Conservation (phyloP, 192 early-diverging fungal species). For the Helicostylum pulchrum region DNA sequence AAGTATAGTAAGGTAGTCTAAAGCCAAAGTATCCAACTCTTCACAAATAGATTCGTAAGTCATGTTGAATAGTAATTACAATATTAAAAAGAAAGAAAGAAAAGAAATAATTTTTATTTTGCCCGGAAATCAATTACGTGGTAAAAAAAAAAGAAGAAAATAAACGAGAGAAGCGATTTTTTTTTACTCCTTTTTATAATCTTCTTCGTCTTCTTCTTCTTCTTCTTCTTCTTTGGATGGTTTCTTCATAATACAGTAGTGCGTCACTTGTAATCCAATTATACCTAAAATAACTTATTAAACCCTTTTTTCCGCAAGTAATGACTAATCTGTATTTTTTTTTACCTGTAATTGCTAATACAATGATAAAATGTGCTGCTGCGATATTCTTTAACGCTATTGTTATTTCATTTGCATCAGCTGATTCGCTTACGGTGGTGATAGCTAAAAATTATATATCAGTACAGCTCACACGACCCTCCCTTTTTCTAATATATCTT, state of each 20-base stretch:
- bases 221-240: slow-evolving; percentile 6
- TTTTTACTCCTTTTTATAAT: slow-evolving; percentile 10
- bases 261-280: slow-evolving; percentile 19
- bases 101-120: neutral
- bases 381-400: slow-evolving; percentile 25
- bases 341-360: slow-evolving; percentile 26
- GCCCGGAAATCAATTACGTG: no score
- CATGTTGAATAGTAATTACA: neutral
- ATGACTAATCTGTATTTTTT: no score
- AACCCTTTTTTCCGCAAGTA: no score
- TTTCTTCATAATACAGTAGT: slow-evolving; percentile 15
- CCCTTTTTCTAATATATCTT: slow-evolving; percentile 12
- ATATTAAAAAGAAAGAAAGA: neutral
- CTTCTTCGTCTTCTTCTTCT: slow-evolving; percentile 2
- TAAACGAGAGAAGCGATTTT: neutral
- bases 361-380: slow-evolving; percentile 29
- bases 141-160: no score
- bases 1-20: slow-evolving; percentile 22
- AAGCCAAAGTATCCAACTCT: slow-evolving; percentile 17
- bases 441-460: slow-evolving; percentile 1
- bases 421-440: slow-evolving; percentile 7
- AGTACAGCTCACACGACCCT: no score
- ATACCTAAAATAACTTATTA: slow-evolving; percentile 10
- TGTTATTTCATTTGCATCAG: slow-evolving; percentile 12
- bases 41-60: slow-evolving; percentile 20